phyloP scores from a whole-genome alignment of 2,329 filamentous ascomycete species.

The Hymenoscyphus fraxineus region DNA sequence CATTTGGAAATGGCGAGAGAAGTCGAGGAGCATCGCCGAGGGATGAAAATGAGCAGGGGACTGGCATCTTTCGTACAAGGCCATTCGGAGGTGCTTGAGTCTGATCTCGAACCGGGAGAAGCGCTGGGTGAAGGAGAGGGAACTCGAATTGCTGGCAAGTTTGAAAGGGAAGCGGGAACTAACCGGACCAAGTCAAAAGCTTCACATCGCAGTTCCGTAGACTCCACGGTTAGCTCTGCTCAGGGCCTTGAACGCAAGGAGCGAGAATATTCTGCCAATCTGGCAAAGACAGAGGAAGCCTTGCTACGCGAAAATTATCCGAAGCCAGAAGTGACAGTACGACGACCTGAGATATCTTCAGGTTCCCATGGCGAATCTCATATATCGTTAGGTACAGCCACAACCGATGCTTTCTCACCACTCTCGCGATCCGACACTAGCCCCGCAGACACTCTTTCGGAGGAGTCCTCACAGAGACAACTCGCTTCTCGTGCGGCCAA shows the following conservation, averaged over 20 bases:
- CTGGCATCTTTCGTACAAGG: constrained; percentile 53
- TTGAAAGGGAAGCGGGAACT: constrained; percentile 25
- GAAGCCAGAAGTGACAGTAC: not conserved
- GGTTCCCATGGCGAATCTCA: constrained; percentile 20
- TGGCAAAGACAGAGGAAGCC: constrained; percentile 22
- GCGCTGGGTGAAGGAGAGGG: constrained; percentile 21
- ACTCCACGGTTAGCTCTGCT: constrained; percentile 12
- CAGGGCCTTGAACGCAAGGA: constrained; percentile 25
- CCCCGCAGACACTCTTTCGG: constrained; percentile 24
- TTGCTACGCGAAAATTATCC: constrained; percentile 10
- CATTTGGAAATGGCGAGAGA: constrained; percentile 57
- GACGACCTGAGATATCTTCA: constrained; percentile 17
- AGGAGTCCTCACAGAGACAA: constrained; percentile 27
- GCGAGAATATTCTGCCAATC: constrained; percentile 25
- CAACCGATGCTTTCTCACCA: constrained; percentile 21
- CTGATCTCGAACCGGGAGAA: constrained; percentile 29
- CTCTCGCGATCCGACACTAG: constrained; percentile 13
- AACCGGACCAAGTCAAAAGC: constrained; percentile 22
- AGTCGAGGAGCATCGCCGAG: constrained; percentile 50
- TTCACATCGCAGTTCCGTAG: constrained; percentile 15
- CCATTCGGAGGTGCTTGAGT: constrained; percentile 29
- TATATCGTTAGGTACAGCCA: constrained; percentile 17
- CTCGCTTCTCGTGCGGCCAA: constrained; percentile 35
- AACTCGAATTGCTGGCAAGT: constrained; percentile 30
- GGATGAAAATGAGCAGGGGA: constrained; percentile 52